Conservation (phyloP, 2,329 filamentous ascomycete genomes). For the Fusarium secorum region DNA sequence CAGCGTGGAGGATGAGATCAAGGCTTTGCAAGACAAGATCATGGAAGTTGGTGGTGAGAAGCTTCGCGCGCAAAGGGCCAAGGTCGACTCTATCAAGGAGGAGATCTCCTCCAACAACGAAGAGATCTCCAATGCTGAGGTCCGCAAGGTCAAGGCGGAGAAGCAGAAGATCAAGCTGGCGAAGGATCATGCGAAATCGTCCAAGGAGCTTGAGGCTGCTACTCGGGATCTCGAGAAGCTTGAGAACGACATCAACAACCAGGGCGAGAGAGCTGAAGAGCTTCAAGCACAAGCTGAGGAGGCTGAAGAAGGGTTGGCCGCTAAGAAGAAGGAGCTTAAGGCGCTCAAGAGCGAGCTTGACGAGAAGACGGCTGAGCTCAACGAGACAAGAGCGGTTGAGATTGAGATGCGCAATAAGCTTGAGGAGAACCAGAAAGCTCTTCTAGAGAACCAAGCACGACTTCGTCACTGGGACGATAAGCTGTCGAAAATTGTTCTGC, state of each 20-base stretch:
- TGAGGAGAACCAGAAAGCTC: constrained; percentile 91
- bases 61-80: constrained; percentile 86
- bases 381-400: constrained; percentile 86
- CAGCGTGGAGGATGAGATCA: constrained; percentile 91
- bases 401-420: constrained; percentile 99
- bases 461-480: constrained; percentile 90
- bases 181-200: constrained; percentile 80
- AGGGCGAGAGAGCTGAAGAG: constrained; percentile 77
- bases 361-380: constrained; percentile 83
- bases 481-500: constrained; percentile 80
- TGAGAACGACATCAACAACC: constrained; percentile 78
- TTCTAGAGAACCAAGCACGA: constrained; percentile 85
- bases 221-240: constrained; percentile 78
- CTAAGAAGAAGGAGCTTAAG: constrained; percentile 82
- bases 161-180: constrained; percentile 89
- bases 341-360: constrained; percentile 86
- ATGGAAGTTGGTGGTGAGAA: constrained; percentile 98
- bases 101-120: constrained; percentile 84
- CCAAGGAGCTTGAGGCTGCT: constrained; percentile 78
- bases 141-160: constrained; percentile 89
- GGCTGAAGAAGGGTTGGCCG: constrained; percentile 78
- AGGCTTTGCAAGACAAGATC: constrained; percentile 91
- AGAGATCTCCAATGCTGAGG: constrained; percentile 84
- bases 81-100: constrained; percentile 87
- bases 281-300: constrained; percentile 79